Conservation (phyloP, 176 grass and related monocot species). For the Carex myosuroides region DNA sequence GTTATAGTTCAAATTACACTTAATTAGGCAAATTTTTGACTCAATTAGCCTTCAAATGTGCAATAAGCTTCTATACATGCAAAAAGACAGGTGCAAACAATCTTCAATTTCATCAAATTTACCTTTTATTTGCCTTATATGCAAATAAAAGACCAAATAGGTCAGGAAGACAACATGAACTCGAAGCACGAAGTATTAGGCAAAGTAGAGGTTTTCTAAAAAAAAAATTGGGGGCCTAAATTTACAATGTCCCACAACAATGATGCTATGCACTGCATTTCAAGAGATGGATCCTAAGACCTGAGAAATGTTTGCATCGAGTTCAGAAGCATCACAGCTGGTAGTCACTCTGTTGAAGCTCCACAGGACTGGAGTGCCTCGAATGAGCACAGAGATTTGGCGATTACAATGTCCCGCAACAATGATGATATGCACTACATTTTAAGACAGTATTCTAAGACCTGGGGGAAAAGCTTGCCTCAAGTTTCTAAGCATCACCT, state of each 20-base stretch:
- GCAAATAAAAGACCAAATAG: background rate
- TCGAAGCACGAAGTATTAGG: background rate
- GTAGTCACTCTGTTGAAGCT: too few species aligned
- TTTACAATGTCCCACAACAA: background rate
- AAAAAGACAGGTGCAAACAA: background rate
- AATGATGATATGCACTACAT: background rate
- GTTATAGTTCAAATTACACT: background rate
- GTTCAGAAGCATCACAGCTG: too few species aligned
- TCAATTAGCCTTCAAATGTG: background rate
- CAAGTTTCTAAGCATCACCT: conserved; percentile 40
- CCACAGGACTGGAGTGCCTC: too few species aligned
- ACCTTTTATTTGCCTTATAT: background rate
- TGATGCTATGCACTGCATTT: too few species aligned
- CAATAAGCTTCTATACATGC: background rate
- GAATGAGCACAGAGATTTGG: too few species aligned
- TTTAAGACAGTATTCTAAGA: background rate
- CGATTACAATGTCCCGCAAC: background rate
- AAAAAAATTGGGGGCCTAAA: background rate
- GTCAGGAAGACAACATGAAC: background rate
- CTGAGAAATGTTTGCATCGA: too few species aligned
- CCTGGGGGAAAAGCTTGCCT: conserved; percentile 34
- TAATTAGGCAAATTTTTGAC: background rate
- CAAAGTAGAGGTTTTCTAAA: background rate
- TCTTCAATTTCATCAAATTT: background rate
- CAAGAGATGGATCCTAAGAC: too few species aligned